phyloP scores from a whole-genome alignment of 345 rosid genomes.

The Trapa incisa region DNA sequence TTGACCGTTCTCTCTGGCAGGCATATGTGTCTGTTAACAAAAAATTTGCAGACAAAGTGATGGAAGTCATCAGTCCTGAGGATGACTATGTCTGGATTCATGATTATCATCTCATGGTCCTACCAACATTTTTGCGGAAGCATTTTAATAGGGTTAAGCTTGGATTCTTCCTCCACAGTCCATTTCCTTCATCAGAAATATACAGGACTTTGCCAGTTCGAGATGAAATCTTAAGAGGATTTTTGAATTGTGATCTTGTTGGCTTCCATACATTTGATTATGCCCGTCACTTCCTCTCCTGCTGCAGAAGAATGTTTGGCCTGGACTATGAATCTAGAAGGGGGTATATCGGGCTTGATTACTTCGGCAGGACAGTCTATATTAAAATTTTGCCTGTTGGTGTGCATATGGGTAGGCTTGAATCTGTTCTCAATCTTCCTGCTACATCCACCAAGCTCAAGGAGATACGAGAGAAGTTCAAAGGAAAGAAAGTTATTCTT shows the following conservation, averaged over 20 bases:
- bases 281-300: conserved; percentile 65
- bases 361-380: conserved; percentile 67
- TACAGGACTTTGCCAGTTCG: conserved; percentile 64
- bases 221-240: conserved; percentile 51
- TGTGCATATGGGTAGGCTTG: conserved; percentile 62
- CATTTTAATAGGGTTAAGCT: conserved; percentile 55
- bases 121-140: conserved; percentile 71
- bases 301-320: conserved; percentile 82
- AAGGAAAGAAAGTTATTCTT: conserved; percentile 52
- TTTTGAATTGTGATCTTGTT: conserved; percentile 59
- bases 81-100: conserved; percentile 74
- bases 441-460: conserved; percentile 46
- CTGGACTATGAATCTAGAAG: conserved; percentile 75
- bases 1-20: conserved; percentile 61
- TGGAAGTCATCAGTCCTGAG: conserved; percentile 69
- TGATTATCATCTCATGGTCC: conserved; percentile 74
- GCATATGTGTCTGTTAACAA: conserved; percentile 71
- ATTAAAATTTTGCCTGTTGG: conserved; percentile 68
- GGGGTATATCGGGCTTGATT: conserved; percentile 73
- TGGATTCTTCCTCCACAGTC: conserved; percentile 73
- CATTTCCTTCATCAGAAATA: conserved; percentile 83
- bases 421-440: conserved; percentile 49
- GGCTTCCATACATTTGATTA: conserved; percentile 83
- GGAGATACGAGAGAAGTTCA: conserved; percentile 44
- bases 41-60: conserved; percentile 64